phyloP scores from a whole-genome alignment of 306 rosid species.

The Alnus rubra region DNA sequence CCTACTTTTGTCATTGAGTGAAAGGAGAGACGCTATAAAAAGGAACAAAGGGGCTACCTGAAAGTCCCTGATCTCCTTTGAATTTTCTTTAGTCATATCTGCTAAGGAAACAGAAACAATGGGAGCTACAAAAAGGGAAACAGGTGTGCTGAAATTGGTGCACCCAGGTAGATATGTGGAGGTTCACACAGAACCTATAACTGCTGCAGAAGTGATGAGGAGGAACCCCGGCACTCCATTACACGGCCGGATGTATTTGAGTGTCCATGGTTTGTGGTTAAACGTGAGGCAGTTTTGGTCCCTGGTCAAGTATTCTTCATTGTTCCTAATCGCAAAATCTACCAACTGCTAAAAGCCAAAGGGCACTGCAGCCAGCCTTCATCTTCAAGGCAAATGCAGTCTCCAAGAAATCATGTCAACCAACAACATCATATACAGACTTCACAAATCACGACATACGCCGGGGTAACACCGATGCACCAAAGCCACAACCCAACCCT shows the following conservation, averaged over 20 bases:
- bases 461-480: constrained; percentile 36
- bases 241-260: constrained; percentile 68
- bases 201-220: constrained; percentile 53
- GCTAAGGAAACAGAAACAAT: constrained; percentile 8
- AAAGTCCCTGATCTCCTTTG: constrained; percentile 24
- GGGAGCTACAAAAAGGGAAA: constrained; percentile 34
- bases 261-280: constrained; percentile 71
- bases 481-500: constrained; percentile 8
- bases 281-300: constrained; percentile 53
- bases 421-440: neutral
- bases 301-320: constrained; percentile 61
- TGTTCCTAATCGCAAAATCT: constrained; percentile 60
- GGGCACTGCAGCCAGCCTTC: neutral
- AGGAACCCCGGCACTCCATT: constrained; percentile 60
- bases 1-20: constrained; percentile 21
- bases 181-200: constrained; percentile 45
- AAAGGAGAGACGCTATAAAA: constrained; percentile 17
- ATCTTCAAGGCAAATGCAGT: constrained; percentile 16
- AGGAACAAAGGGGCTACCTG: neutral
- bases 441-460: constrained; percentile 3
- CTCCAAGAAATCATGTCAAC: neutral
- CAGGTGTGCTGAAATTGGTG: constrained; percentile 52
- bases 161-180: constrained; percentile 59
- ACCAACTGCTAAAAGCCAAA: constrained; percentile 48
- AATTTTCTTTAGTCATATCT: constrained; percentile 9